These are phyloP conservation scores for Colletotrichum lupini DNA, from an alignment of 2,329 filamentous ascomycete species.

Conservation along the genomic window DNA sequence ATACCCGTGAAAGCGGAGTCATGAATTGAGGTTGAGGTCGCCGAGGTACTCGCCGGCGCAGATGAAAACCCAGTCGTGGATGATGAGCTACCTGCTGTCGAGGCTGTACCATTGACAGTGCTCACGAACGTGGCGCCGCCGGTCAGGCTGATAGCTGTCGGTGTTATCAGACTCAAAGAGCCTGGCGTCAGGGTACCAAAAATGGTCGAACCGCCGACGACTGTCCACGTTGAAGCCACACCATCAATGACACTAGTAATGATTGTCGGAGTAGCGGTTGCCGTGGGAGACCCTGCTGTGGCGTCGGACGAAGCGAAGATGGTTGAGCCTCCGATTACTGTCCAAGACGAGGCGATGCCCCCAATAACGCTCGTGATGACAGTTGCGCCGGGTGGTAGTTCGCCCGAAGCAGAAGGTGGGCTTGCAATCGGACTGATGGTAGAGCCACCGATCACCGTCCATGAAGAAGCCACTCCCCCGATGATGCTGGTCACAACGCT, in stretches of 20 bases:
- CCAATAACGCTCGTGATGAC: constrained; percentile 12
- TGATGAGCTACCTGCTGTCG: not conserved
- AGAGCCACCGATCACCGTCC: constrained; percentile 10
- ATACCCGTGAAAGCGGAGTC: constrained; percentile 29
- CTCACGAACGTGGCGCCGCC: not conserved
- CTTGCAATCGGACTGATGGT: not conserved
- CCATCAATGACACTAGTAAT: constrained; percentile 10
- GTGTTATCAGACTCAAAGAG: not conserved
- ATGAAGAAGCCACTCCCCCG: not conserved
- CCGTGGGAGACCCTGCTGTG: not conserved
- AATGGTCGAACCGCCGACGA: not conserved
- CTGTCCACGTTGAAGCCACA: not conserved
- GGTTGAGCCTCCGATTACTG: not conserved
- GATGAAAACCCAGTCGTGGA: not conserved
- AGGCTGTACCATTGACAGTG: not conserved
- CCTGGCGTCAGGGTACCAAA: not conserved
- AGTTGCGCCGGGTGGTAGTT: not conserved
- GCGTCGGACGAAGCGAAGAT: not conserved
- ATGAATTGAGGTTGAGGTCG: not conserved
- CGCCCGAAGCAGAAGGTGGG: too few relatives aligned
- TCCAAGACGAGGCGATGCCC: constrained; percentile 4
- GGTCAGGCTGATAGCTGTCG: not conserved
- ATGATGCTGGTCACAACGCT: constrained; percentile 3
- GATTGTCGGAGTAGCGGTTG: not conserved
- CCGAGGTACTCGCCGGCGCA: not conserved